phyloP scores from a whole-genome alignment of 1,284 basidiomycete genomes.

The Ustilago sp. region DNA sequence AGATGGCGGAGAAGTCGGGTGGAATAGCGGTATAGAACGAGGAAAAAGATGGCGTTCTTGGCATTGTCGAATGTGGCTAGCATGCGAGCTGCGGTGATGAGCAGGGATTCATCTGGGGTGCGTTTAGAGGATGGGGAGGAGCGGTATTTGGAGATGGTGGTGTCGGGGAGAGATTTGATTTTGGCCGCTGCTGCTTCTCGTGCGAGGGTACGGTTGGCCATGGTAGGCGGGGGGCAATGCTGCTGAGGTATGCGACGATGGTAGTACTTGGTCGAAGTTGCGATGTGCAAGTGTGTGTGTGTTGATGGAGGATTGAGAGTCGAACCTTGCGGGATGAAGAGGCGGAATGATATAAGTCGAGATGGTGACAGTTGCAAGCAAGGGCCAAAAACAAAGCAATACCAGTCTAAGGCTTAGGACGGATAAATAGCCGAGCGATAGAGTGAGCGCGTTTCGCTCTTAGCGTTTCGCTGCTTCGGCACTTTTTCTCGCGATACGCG shows the following conservation, averaged over 20 bases:
- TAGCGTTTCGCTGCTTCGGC: background rate
- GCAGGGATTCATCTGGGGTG: slow-evolving; percentile 19
- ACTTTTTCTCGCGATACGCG: too few relatives aligned
- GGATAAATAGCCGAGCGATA: background rate
- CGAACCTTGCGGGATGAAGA: too few relatives aligned
- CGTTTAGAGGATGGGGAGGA: slow-evolving; percentile 1
- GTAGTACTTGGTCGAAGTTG: background rate
- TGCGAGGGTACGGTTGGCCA: slow-evolving; percentile 42
- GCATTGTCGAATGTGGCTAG: slow-evolving; percentile 50
- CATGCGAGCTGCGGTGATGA: slow-evolving; percentile 30
- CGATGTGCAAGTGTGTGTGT: background rate
- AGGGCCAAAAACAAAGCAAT: too few relatives aligned
- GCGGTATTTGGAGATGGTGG: slow-evolving; percentile 6
- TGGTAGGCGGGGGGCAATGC: background rate
- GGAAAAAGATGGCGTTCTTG: slow-evolving; percentile 58
- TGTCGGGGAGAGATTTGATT: slow-evolving; percentile 21
- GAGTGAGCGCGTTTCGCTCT: background rate
- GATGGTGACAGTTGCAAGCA: too few relatives aligned
- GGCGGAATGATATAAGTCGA: too few relatives aligned
- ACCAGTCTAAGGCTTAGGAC: too few relatives aligned
- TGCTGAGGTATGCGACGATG: slow-evolving; percentile 1
- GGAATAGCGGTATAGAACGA: slow-evolving; percentile 53
- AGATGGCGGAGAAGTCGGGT: slow-evolving; percentile 55
- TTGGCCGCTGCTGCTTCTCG: slow-evolving; percentile 71
- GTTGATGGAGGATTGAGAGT: background rate